A percentile compares a stretch with the other conserved stretches of the same genome.
Evolutionary conservation across 495 filamentous ascomycete genomes (phyloP).

Genomic region (Penicillium atrosanguineum): DNA sequence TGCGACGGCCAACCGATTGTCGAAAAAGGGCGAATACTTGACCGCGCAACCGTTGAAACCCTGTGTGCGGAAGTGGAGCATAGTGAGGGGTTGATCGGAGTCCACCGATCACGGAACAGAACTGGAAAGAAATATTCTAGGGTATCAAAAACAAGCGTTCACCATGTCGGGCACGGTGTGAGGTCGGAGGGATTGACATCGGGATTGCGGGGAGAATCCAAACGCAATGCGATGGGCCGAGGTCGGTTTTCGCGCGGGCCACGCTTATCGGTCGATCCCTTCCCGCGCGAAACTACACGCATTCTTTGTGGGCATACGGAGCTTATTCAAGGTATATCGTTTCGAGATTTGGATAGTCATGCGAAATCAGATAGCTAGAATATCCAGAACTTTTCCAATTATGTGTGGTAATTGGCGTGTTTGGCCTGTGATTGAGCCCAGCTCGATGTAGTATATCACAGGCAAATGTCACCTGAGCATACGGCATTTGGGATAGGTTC

Average conservation of each 20-base stretch:
- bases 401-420: not conserved
- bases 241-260: slow-evolving; percentile 7
- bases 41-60: slow-evolving; percentile 93
- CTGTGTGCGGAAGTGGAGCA: slow-evolving; percentile 91
- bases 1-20: slow-evolving; percentile 85
- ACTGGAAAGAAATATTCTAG: slow-evolving; percentile 4
- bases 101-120: slow-evolving; percentile 6
- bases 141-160: slow-evolving; percentile 12
- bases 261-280: slow-evolving; percentile 3
- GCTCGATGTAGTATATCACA: not conserved
- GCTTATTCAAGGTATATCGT: not conserved
- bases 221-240: slow-evolving; percentile 16
- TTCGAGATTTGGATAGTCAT: not conserved
- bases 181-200: not conserved
- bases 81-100: slow-evolving; percentile 33
- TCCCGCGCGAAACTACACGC: slow-evolving; percentile 4
- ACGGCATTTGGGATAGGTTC: too few relatives aligned
- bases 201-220: slow-evolving; percentile 22
- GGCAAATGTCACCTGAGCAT: not conserved
- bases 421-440: not conserved
- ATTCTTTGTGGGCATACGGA: not conserved
- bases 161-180: slow-evolving; percentile 3
- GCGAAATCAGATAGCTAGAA: not conserved
- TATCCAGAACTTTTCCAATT: not conserved
- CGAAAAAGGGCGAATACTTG: slow-evolving; percentile 97